These are phyloP conservation scores for Ceratocystis smalleyi DNA, from an alignment of 2,329 filamentous ascomycete species.

Conservation along the genomic window DNA sequence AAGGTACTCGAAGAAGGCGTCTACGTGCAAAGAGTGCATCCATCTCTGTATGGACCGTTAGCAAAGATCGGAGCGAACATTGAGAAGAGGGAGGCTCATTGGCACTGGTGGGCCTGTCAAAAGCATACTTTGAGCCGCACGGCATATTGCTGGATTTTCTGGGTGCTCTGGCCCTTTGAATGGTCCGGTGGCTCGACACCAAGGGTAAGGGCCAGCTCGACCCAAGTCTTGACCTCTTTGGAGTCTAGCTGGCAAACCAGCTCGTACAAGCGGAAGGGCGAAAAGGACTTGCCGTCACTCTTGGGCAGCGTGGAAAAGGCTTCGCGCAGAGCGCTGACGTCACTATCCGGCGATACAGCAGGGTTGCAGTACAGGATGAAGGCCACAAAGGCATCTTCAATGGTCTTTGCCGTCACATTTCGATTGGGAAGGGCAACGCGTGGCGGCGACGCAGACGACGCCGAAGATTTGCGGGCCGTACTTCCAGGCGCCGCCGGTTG, in stretches of 20 bases:
- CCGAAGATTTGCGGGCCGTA: background rate
- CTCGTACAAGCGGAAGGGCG: slow-evolving; percentile 59
- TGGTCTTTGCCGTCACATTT: slow-evolving; percentile 49
- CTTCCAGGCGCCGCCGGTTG: background rate
- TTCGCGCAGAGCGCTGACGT: slow-evolving; percentile 56
- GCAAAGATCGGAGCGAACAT: background rate
- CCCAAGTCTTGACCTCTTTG: slow-evolving; percentile 87
- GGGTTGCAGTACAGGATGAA: slow-evolving; percentile 92
- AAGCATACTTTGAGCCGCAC: slow-evolving; percentile 65
- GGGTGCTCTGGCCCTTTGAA: slow-evolving; percentile 72
- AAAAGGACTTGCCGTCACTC: slow-evolving; percentile 77
- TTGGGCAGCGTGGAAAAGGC: slow-evolving; percentile 67
- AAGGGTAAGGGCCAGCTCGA: slow-evolving; percentile 69
- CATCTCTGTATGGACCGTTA: slow-evolving; percentile 45
- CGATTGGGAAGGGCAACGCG: slow-evolving; percentile 16
- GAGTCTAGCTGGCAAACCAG: slow-evolving; percentile 63
- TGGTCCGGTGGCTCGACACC: slow-evolving; percentile 73
- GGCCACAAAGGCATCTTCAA: slow-evolving; percentile 67
- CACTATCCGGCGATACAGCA: slow-evolving; percentile 47
- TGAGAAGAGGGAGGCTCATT: background rate
- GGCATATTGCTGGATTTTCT: slow-evolving; percentile 90
- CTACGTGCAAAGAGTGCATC: slow-evolving; percentile 94
- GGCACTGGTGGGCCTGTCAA: background rate
- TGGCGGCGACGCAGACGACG: background rate
- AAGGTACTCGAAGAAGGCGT: slow-evolving; percentile 87